A percentile compares a stretch with the other conserved stretches of the same genome.
Evolutionary conservation across 2,329 filamentous ascomycete species (phyloP).

Genomic region (Aspergillus neotritici): DNA sequence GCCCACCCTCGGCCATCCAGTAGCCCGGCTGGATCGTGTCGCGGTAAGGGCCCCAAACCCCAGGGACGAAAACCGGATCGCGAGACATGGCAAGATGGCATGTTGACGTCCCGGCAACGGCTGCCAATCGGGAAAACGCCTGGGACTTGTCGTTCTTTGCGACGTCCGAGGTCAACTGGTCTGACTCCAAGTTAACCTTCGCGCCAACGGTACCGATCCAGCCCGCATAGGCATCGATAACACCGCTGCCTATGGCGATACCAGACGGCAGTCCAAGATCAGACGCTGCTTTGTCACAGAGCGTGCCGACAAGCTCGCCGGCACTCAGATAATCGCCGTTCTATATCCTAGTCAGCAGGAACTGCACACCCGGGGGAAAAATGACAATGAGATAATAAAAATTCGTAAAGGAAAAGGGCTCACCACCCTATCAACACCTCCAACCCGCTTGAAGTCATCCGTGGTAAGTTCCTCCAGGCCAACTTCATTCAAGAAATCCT

Average conservation of each 20-base stretch:
- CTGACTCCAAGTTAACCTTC: constrained; percentile 70
- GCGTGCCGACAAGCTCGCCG: constrained; percentile 78
- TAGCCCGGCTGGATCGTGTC: constrained; percentile 86
- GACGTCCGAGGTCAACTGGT: constrained; percentile 61
- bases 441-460: constrained; percentile 87
- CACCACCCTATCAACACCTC: constrained; percentile 91
- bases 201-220: constrained; percentile 99
- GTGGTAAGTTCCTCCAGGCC: constrained; percentile 78
- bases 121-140: constrained; percentile 86
- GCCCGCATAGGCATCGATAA: constrained; percentile 96
- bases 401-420: constrained; percentile 46
- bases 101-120: constrained; percentile 93
- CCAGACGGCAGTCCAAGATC: constrained; percentile 81
- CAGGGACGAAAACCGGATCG: constrained; percentile 85
- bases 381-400: constrained; percentile 5
- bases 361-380: constrained; percentile 2
- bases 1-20: constrained; percentile 97
- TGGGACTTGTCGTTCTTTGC: constrained; percentile 83
- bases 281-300: constrained; percentile 74
- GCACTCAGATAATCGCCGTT: constrained; percentile 88
- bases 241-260: constrained; percentile 88
- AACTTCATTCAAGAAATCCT: constrained; percentile 83
- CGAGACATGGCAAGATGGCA: constrained; percentile 96
- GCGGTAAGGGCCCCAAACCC: constrained; percentile 95
- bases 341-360: constrained; percentile 46